Evolutionary conservation across 108 stramenopile genomes (phyloP).

Genomic region (Cylindrotheca closterium): DNA sequence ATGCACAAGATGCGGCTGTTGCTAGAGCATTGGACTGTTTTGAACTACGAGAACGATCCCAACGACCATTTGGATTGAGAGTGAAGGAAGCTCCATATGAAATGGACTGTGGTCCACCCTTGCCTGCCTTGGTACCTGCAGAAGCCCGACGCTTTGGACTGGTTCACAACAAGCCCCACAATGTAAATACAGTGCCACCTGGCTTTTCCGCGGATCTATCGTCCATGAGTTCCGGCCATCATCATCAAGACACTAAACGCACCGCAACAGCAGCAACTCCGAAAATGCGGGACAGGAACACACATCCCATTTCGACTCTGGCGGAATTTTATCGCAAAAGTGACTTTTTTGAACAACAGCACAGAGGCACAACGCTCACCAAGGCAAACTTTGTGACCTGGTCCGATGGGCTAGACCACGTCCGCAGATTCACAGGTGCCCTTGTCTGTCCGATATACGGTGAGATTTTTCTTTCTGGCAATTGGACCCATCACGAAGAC

Average conservation of each 20-base stretch:
- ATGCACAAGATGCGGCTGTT: not conserved
- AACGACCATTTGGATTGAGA: not conserved
- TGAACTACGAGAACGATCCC: not conserved
- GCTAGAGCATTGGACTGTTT: conserved; percentile 9
- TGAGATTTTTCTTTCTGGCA: not conserved
- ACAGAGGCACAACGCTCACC: not conserved
- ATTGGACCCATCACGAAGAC: not conserved
- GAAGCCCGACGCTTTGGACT: not conserved
- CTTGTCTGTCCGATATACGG: not conserved
- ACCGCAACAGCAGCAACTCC: not conserved
- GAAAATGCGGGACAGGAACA: not conserved
- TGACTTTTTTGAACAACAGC: not conserved
- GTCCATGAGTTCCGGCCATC: not conserved
- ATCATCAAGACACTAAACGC: too few species aligned
- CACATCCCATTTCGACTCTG: not conserved
- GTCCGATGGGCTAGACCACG: not conserved
- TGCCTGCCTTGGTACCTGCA: not conserved
- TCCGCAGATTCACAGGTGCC: not conserved
- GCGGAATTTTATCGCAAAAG: not conserved
- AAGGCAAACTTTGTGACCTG: not conserved
- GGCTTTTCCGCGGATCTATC: not conserved
- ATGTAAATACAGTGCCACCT: not conserved
- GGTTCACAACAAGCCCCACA: not conserved
- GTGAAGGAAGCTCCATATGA: not conserved
- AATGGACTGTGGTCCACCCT: not conserved